A percentile compares a stretch with the other conserved stretches of the same genome.
Evolutionary conservation across 2,329 filamentous ascomycete species (phyloP).

Genomic region (Colletotrichum lini): DNA sequence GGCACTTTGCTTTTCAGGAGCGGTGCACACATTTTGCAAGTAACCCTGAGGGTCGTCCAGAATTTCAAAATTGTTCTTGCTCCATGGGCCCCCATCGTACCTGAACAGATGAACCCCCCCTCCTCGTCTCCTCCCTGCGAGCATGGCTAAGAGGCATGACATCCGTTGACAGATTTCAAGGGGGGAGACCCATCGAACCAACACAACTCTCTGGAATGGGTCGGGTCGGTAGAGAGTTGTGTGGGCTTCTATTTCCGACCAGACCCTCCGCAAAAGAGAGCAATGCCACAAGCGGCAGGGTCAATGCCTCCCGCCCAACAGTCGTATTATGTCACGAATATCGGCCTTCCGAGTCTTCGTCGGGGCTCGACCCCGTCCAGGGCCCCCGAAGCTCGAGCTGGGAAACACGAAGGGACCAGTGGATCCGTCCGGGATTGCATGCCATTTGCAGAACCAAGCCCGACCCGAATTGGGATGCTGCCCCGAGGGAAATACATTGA

Average conservation of each 20-base stretch:
- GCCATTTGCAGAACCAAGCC: constrained; percentile 6
- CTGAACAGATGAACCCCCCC: background rate
- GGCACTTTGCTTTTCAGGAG: too few species aligned
- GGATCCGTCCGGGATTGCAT: background rate
- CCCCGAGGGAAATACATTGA: background rate
- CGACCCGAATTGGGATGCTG: background rate
- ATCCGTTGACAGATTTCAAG: background rate
- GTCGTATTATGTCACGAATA: too few species aligned
- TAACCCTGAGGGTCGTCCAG: too few species aligned
- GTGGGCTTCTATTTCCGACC: background rate
- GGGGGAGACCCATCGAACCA: background rate
- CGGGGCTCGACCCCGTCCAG: background rate
- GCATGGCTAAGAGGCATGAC: background rate
- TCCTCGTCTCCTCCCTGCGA: background rate
- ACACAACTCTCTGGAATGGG: background rate
- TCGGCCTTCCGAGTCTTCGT: background rate
- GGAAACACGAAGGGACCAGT: background rate
- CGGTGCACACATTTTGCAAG: too few species aligned
- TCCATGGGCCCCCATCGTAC: background rate
- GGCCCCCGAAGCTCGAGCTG: too few species aligned
- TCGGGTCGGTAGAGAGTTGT: too few species aligned
- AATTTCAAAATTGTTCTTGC: background rate
- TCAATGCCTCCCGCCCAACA: too few species aligned
- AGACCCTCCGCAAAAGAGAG: background rate
- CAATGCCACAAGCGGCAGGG: background rate